Percentiles rank a stretch among this genome's conserved stretches.
These are phyloP conservation scores for Diospyros lotus DNA, from an alignment of 148 eudicot species.

Conservation along the genomic window DNA sequence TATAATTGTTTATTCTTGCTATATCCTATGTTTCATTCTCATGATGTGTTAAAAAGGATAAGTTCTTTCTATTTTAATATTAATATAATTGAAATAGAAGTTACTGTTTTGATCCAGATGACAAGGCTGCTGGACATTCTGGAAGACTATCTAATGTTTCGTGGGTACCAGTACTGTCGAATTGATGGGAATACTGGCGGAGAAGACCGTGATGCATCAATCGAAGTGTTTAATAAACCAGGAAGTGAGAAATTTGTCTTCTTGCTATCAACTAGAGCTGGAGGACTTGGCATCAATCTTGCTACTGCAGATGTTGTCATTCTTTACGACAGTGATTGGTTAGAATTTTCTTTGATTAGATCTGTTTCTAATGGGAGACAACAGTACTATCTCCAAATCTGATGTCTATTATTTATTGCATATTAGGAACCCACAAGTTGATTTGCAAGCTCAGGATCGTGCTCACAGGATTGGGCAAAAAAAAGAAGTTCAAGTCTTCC, in stretches of 20 bases:
- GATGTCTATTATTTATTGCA: background rate
- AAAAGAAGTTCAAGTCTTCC: conserved; percentile 91
- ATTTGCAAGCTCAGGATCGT: conserved; percentile 94
- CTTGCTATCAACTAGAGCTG: conserved; percentile 93
- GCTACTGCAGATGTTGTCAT: conserved; percentile 87
- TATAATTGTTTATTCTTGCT: background rate
- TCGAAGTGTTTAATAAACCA: conserved; percentile 78
- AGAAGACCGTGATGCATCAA: conserved; percentile 95
- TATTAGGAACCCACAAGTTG: conserved; percentile 80
- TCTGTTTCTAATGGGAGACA: background rate
- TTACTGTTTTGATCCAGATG: conserved; percentile 43
- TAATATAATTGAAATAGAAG: conserved; percentile 1
- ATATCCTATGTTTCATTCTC: too few relatives aligned
- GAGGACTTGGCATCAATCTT: conserved; percentile 89
- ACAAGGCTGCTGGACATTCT: conserved; percentile 88
- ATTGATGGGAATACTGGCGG: conserved; percentile 94
- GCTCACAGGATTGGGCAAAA: conserved; percentile 92
- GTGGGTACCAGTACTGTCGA: conserved; percentile 72
- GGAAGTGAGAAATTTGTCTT: conserved; percentile 82
- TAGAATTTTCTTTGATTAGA: conserved; percentile 13
- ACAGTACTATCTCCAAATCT: background rate
- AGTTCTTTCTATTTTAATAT: too few relatives aligned
- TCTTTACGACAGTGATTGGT: conserved; percentile 97
- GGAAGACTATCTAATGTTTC: conserved; percentile 97
- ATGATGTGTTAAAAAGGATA: too few relatives aligned